Base-by-base conservation (phyloP, 2,329 filamentous ascomycete species). In the Hypoxylon sp. region DNA sequence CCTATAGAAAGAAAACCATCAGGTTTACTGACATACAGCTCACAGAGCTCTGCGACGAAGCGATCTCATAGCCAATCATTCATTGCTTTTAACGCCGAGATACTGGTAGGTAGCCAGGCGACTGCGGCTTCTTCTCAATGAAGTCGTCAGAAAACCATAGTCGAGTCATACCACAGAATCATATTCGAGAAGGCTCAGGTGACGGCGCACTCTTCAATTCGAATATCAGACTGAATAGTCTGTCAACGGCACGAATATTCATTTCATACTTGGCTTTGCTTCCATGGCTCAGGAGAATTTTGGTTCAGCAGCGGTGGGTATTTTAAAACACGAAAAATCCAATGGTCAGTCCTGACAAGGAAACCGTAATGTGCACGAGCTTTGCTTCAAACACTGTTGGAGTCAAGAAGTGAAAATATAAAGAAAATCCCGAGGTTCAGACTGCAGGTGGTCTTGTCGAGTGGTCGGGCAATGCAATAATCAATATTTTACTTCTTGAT, bases 21-120 rank as follows among this genome's bases (percentile, higher is more conserved):
- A 27, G 34, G 52, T 30, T 56, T 69, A 2, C 30, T 68, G 16
- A 71, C 73, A 43, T 73, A 72, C 43, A 65, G 69, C 32, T 46
- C 52, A 12, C 46, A 54, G 29, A 25, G 30, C 50, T 30, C 34
- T 8, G n/a, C 23, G n/a, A 27, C 46, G 23, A 21, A 41, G 12
- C 37, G 19, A 56, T 41, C 46, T 21, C 14, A 41, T 12, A 56
- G 25, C n/a, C 51, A 61, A 16, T 27, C 32, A 14, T 57, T 30
- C 30, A 25, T 16, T 23, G 19, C n/a, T 12, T 47, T 21, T 7
- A 29, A 29, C 12, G 2, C 41, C 8, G 21, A 21, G 8, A 27
- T 9, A 2, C 6, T 23, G 51, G 34, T 52, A 21, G 27, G 54
- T 8, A 62, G 52, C 30, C 65, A 62, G 19, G 57, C 37, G 12